Base-by-base conservation (phyloP, 352 stramenopile species). In the Pythium coloratum region DNA sequence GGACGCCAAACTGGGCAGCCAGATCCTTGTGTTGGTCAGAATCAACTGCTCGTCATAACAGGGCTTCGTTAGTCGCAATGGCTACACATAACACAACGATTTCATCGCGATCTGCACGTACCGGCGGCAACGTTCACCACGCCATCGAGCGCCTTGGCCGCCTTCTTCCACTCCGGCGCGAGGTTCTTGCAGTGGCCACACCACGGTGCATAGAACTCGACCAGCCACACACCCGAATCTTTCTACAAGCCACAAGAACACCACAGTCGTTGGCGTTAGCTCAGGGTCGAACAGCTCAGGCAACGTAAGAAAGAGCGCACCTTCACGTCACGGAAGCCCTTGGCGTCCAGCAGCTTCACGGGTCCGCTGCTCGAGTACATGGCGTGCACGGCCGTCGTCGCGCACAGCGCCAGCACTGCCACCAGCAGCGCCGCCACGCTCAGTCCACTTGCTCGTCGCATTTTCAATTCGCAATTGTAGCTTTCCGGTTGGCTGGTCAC, bases 151-250 rank as follows among this genome's bases (percentile, higher is more conserved):
- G 86, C 88, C 70, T 92, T 92, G 32, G 94, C 92, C 3, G 91
- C 91, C 63, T 95, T 92, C 76, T 95, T 92, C 84, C 89, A 98
- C 72, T 98, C 91, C 1, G 94, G 94, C 20, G 88, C 86, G 42
- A 98, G 82, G 64, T 88, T 83, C 80, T 97, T 96, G 83, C 95
- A 98, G 78, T 98, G 95, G 38, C 95, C 95, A 64, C 93, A 98
- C 93, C 93, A 98, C 46, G 94, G 94, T 55, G 95, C 95, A 58
- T 97, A 98, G 69, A 98, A 98, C 75, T 98, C 90, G 20, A 98
- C 91, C n/a, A 98, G 58, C 92, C 92, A 98, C 70, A 96, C 78
- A 14, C 84, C 84, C 6, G 78, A 76, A 73, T 90, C 84, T 78
- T 85, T 76, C 74, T 89, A 20, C 51, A 44, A 28, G 6, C 20